phyloP scores from a whole-genome alignment of 2,329 filamentous ascomycete species.

The Xylariaceae sp. region DNA sequence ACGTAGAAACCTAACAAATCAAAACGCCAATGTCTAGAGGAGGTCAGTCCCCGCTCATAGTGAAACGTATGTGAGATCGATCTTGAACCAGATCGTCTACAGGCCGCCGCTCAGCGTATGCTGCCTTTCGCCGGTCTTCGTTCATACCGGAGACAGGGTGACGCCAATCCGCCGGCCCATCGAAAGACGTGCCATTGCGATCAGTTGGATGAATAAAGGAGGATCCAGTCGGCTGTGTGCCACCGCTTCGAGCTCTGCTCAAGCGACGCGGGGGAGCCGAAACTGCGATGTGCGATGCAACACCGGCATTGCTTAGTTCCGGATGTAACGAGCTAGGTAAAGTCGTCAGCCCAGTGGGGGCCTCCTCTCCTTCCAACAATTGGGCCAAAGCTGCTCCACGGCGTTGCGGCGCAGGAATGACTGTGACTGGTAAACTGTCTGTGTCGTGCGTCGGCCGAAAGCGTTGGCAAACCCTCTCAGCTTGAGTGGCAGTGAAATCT shows the following conservation, averaged over 20 bases:
- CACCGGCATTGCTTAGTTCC: conserved; percentile 10
- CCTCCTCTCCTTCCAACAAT: conserved; percentile 50
- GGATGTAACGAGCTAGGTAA: conserved; percentile 5
- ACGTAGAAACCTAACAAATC: conserved; percentile 5
- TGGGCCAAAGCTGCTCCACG: conserved; percentile 51
- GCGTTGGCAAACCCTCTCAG: conserved; percentile 53
- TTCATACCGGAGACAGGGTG: conserved; percentile 9
- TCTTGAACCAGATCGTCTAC: conserved; percentile 24
- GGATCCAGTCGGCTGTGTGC: conserved; percentile 14
- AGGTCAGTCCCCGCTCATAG: conserved; percentile 2
- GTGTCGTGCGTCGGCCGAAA: conserved; percentile 50
- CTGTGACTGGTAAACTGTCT: conserved; percentile 51
- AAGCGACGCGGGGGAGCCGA: conserved; percentile 11
- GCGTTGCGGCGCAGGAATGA: conserved; percentile 58
- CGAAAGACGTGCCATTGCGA: conserved; percentile 16
- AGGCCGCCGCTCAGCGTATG: conserved; percentile 20
- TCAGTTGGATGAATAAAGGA: conserved; percentile 16
- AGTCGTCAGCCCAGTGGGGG: conserved; percentile 7
- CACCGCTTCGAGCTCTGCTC: conserved; percentile 13
- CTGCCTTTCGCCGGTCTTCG: conserved; percentile 19
- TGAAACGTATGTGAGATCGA: conserved; percentile 12
- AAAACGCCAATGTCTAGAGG: conserved; percentile 5
- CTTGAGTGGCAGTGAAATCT: conserved; percentile 56
- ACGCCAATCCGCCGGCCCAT: conserved; percentile 13
- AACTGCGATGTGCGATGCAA: conserved; percentile 9